Evolutionary conservation across 2,329 filamentous ascomycete species (phyloP), one percentile per base, ranked within the genome.

Genomic region (Aspergillus glaucus): DNA sequence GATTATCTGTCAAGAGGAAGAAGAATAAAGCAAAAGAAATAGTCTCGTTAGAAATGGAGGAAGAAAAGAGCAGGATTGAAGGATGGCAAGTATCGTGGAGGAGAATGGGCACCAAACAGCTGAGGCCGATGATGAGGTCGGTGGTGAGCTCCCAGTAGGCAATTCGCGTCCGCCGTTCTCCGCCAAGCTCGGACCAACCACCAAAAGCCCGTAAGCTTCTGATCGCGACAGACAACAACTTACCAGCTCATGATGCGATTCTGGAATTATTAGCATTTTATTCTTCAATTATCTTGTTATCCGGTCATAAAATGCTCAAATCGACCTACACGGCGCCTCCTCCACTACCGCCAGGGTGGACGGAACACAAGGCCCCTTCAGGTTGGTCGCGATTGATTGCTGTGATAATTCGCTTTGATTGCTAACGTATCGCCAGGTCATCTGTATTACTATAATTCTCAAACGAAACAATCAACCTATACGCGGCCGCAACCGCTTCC

Each of bases 291-390:
- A 30, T 30, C 9, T 30, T 30, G 9, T 30, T 30, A 3, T 30
- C 26, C 10, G 26, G 9, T 12, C 26, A 30, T 9, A 30, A 30
- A 42, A 89, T 89, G 86, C 74, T 92, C 44, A 89, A 84, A 63
- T 88, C 86, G 17, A 91, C 87, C n/a, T 83, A 91, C 68, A 82
- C 80, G 51, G 77, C 82, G 19, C 77, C 79, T 8, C 75, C 80
- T 42, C 81, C 87, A 32, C 75, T 96, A 1, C 85, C 84, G 24
- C 77, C 84, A 40, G 90, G 88, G 54, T 96, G 91, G 91, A 88
- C 87, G n/a, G 88, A 95, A 68, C 90, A 96, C 72, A 91, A 85
- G 70, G 89, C 91, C 46, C 91, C 90, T 5, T 85, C 86, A 45
- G 82, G 82, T 81, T 69, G 48, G 68, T 64, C 51, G 54, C 41